Evolutionary conservation across 345 rosid genomes (phyloP).

Genomic region (Acer yangbiense): DNA sequence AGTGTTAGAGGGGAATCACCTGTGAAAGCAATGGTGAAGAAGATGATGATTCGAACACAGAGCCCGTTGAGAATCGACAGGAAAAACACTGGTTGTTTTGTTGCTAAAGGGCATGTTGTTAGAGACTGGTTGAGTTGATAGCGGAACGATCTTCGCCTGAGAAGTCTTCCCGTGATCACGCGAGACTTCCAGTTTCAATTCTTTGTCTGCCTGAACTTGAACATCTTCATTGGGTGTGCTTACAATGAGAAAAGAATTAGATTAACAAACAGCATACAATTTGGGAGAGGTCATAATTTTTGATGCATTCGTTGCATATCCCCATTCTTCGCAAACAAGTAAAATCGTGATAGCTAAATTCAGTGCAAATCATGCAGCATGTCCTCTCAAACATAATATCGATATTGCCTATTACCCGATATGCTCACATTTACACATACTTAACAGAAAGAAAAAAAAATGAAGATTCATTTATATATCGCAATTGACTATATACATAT

Average conservation of each 20-base stretch:
- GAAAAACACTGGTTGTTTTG: constrained; percentile 70
- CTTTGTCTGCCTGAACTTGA: background rate
- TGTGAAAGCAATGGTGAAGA: constrained; percentile 57
- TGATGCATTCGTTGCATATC: background rate
- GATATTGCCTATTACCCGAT: too few species aligned
- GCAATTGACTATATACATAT: background rate
- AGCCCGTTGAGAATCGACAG: constrained; percentile 76
- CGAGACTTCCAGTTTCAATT: background rate
- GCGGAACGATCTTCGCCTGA: background rate
- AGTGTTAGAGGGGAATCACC: constrained; percentile 72
- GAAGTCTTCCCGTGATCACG: background rate
- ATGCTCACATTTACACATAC: background rate
- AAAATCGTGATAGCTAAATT: background rate
- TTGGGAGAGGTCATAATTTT: background rate
- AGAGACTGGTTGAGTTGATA: constrained; percentile 49
- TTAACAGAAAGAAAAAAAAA: too few species aligned
- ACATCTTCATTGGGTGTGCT: background rate
- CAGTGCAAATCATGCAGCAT: background rate
- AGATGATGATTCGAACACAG: constrained; percentile 47
- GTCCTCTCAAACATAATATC: too few species aligned
- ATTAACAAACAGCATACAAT: background rate
- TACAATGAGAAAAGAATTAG: background rate
- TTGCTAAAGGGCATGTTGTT: constrained; percentile 64
- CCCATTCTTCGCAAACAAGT: background rate
- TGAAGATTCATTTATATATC: background rate